Conservation (phyloP, 805 yeast species). For the Yamadazyma endophytica region DNA sequence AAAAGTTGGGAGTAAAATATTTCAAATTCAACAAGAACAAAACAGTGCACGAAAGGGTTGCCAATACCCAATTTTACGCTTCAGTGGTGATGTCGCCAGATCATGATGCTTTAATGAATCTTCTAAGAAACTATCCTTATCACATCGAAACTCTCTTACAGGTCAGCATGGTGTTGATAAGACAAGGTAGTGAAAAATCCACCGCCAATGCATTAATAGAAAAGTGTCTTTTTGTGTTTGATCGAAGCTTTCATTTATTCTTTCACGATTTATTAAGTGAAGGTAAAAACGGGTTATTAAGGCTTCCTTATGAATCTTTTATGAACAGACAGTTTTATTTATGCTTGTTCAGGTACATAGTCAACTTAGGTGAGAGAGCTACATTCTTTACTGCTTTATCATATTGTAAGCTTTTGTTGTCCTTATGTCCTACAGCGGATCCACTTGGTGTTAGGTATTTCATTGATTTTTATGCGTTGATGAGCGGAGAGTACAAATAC, state of each 20-base stretch:
- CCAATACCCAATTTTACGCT: conserved; percentile 52
- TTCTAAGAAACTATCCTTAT: conserved; percentile 63
- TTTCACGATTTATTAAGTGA: conserved; percentile 43
- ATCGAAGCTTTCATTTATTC: conserved; percentile 61
- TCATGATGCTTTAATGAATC: conserved; percentile 62
- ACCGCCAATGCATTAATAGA: conserved; percentile 73
- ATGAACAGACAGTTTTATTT: conserved; percentile 76
- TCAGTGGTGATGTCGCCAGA: conserved; percentile 73
- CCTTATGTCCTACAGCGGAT: conserved; percentile 73
- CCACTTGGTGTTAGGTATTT: conserved; percentile 82
- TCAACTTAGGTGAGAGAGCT: conserved; percentile 69
- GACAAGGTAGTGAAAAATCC: conserved; percentile 70
- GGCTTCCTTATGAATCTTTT: conserved; percentile 73
- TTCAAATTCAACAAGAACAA: conserved; percentile 49
- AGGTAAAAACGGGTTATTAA: conserved; percentile 52
- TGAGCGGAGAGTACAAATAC: conserved; percentile 61
- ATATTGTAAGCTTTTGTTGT: conserved; percentile 65
- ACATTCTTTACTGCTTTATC: conserved; percentile 73
- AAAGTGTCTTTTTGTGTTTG: conserved; percentile 74
- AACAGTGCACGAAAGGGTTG: conserved; percentile 28
- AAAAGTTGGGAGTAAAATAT: conserved; percentile 44
- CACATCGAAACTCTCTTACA: conserved; percentile 77
- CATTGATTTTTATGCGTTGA: conserved; percentile 72
- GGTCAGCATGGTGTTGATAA: conserved; percentile 64
- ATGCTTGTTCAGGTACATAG: conserved; percentile 67